These are phyloP conservation scores for Capsicum rhomboideum DNA, from an alignment of 257 asterid genomes.

Conservation along the genomic window DNA sequence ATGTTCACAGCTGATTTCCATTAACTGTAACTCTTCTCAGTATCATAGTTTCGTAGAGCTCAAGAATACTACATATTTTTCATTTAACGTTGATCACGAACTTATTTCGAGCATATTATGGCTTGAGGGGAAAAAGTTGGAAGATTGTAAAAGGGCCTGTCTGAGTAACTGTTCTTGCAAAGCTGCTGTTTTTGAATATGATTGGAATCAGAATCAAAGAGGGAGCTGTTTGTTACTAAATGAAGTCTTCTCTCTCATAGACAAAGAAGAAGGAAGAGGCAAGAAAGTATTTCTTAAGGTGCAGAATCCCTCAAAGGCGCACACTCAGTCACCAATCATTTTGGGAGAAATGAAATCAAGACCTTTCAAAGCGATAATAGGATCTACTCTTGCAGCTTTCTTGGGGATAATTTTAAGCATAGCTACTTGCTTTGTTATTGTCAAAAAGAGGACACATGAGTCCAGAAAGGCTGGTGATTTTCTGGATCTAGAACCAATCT, in stretches of 20 bases:
- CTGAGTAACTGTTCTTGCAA: constrained; percentile 4
- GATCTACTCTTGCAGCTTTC: background rate
- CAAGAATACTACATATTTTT: background rate
- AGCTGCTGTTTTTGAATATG: background rate
- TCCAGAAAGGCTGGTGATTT: background rate
- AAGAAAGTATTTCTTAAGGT: background rate
- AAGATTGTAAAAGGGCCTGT: constrained; percentile 2
- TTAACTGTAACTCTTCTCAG: background rate
- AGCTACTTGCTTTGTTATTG: background rate
- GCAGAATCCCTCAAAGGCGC: background rate
- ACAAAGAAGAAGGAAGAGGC: background rate
- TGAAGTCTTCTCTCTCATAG: background rate
- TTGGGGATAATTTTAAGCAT: background rate
- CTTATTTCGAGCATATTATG: background rate
- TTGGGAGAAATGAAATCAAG: background rate
- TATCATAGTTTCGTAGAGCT: background rate
- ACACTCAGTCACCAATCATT: background rate
- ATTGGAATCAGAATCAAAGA: background rate
- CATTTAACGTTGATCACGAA: background rate
- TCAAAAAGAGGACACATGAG: background rate
- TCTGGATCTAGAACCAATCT: background rate
- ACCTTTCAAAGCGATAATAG: background rate
- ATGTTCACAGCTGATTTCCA: background rate
- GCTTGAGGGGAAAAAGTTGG: background rate
- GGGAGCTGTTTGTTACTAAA: background rate